phyloP scores from a whole-genome alignment of 257 asterid genomes.

The Knoxia roxburghii region DNA sequence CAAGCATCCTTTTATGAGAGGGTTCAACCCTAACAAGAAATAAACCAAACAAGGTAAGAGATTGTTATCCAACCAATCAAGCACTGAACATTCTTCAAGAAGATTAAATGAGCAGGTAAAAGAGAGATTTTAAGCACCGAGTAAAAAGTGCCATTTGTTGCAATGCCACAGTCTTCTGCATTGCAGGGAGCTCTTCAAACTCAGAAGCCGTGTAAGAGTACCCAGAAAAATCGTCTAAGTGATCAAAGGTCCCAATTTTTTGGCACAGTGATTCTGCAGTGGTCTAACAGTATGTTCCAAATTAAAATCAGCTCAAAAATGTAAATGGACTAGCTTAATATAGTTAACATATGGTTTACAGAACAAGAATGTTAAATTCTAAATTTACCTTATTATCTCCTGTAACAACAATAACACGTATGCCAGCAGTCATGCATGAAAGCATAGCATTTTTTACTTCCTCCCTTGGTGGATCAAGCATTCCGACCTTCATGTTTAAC shows the following conservation, averaged over 20 bases:
- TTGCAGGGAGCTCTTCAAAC: conserved; percentile 88
- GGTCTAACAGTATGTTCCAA: conserved; percentile 36
- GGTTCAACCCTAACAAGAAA: conserved; percentile 82
- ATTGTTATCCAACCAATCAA: not conserved
- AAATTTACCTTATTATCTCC: conserved; percentile 92
- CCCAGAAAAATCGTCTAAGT: conserved; percentile 75
- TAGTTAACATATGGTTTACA: conserved; percentile 6
- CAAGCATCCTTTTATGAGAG: conserved; percentile 98
- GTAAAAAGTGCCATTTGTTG: conserved; percentile 88
- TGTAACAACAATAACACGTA: conserved; percentile 95
- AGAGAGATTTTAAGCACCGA: conserved; percentile 35
- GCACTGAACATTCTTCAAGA: not conserved
- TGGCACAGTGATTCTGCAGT: conserved; percentile 96
- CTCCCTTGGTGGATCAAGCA: conserved; percentile 99
- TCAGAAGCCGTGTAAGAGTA: conserved; percentile 92
- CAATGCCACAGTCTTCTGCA: conserved; percentile 80
- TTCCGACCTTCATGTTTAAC: conserved; percentile 66
- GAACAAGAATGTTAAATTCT: conserved; percentile 4
- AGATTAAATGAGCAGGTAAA: not conserved
- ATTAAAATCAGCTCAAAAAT: conserved; percentile 16
- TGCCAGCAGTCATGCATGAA: conserved; percentile 98
- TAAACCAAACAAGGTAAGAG: conserved; percentile 13
- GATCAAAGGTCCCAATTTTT: conserved; percentile 81
- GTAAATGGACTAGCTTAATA: conserved; percentile 13
- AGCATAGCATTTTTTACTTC: conserved; percentile 88